These are phyloP conservation scores for Intubia oerlemansii DNA, from an alignment of 2,329 filamentous ascomycete species.

Conservation along the genomic window DNA sequence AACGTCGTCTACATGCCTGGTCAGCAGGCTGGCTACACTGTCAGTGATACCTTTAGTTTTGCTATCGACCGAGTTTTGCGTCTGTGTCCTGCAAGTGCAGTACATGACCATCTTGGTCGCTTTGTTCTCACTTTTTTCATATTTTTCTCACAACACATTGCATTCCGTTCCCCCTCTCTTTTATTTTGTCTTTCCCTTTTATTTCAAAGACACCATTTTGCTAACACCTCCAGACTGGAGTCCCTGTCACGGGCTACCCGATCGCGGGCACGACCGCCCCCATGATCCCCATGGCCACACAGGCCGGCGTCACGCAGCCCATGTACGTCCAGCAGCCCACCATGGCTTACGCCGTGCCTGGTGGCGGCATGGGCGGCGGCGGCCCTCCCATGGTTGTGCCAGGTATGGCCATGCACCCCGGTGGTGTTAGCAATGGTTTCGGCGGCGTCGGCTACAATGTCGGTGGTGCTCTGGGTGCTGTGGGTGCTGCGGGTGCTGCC, in stretches of 20 bases:
- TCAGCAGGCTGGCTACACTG: slow-evolving; percentile 4
- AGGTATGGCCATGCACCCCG: slow-evolving; percentile 3
- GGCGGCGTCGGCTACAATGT: slow-evolving; percentile 17
- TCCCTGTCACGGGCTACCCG: slow-evolving; percentile 1
- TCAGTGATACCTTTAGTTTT: slow-evolving; percentile 6
- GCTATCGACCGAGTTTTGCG: too few species aligned
- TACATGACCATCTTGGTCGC: too few species aligned
- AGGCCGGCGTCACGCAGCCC: slow-evolving; percentile 2
- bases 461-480: too few species aligned
- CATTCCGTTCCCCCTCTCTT: neutral
- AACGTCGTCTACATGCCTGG: slow-evolving; percentile 6
- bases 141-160: too few species aligned
- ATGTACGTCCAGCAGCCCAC: slow-evolving; percentile 3
- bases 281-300: slow-evolving; percentile 4
- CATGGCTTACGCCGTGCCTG: slow-evolving; percentile 3
- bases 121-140: neutral
- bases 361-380: slow-evolving; percentile 5
- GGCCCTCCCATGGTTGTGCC: slow-evolving; percentile 11
- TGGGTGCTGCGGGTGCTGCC: too few species aligned
- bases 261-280: slow-evolving; percentile 7
- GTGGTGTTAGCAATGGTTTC: slow-evolving; percentile 1
- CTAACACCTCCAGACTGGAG: too few species aligned
- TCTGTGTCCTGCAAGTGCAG: too few species aligned
- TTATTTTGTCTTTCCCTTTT: neutral
- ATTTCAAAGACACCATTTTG: too few species aligned